Evolutionary conservation across 2,329 filamentous ascomycete genomes (phyloP).

Genomic region (Colletotrichum sp.): DNA sequence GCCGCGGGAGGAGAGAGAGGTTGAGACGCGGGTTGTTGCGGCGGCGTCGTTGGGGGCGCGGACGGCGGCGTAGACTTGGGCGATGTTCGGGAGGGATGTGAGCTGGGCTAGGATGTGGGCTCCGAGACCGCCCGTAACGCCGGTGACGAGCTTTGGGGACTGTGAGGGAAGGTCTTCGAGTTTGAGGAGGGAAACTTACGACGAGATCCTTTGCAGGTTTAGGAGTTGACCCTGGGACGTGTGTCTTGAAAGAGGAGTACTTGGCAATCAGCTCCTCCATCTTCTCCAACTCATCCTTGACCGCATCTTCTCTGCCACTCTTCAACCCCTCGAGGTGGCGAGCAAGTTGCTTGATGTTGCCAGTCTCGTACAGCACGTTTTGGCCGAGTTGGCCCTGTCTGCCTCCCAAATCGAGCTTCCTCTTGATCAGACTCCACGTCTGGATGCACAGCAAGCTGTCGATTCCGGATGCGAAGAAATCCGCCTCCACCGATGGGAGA

Average conservation of each 20-base stretch:
- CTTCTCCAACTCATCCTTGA: slow-evolving; percentile 26
- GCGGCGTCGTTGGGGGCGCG: slow-evolving; percentile 42
- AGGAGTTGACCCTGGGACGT: slow-evolving; percentile 18
- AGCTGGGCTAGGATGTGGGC: slow-evolving; percentile 63
- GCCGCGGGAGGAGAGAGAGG: slow-evolving; percentile 36
- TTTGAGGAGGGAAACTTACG: slow-evolving; percentile 24
- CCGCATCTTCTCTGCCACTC: neutral
- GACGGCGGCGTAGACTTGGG: slow-evolving; percentile 52
- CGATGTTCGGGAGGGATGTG: slow-evolving; percentile 60
- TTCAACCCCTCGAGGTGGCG: slow-evolving; percentile 23
- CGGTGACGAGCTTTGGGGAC: slow-evolving; percentile 60
- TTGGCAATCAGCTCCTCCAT: slow-evolving; percentile 39
- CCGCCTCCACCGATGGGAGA: slow-evolving; percentile 13
- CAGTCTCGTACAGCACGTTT: slow-evolving; percentile 46
- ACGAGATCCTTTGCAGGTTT: slow-evolving; percentile 32
- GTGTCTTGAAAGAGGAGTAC: slow-evolving; percentile 35
- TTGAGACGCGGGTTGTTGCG: slow-evolving; percentile 30
- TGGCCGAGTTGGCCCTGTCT: slow-evolving; percentile 23
- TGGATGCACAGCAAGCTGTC: slow-evolving; percentile 51
- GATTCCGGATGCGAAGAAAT: slow-evolving; percentile 47
- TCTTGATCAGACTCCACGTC: slow-evolving; percentile 41
- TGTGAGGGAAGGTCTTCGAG: too few relatives aligned
- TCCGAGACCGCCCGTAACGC: slow-evolving; percentile 65
- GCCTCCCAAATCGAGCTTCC: slow-evolving; percentile 38
- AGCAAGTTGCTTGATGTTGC: slow-evolving; percentile 39